Base-by-base conservation (phyloP, 306 rosid species). In the Casuarina glauca region DNA sequence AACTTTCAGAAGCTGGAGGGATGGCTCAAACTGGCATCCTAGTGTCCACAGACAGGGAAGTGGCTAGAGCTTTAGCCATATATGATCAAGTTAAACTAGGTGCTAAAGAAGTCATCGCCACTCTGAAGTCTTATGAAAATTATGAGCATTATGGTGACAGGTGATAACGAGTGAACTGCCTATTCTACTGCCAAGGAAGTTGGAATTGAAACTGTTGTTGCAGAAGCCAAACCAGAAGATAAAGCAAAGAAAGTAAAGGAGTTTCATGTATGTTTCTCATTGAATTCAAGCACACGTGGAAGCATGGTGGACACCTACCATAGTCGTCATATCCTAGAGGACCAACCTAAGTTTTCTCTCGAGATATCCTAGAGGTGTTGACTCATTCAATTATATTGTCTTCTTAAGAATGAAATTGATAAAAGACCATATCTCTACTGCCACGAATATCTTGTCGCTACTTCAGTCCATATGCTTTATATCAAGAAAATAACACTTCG, bases 91-190 rank as follows among this genome's bases (percentile, higher is more conserved):
- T 93, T 82, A 93, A 93, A 83, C 93, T 92, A 11, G 76, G 87
- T 74, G 89, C 94, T 43, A 55, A 44, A 81, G 87, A 93, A 83
- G 87, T 91, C 20, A 74, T 93, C 64, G 85, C 98, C 41, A 89
- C 91, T 76, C 93, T 93, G 2, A 93, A 82, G 69, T 84, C 93
- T 26, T 48, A 93, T 93, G 98, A 83, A 88, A 54, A 84, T 93
- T 32, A 78, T 61, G 78, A 88, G 93, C 86, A 86, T 93, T 46
- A 84, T 93, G 91, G 90, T 91, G 64, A 93, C 98, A 3, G 98
- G 98, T 69, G 97, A 93, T 83, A 93, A 91, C 6, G 88, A 91
- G 97, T 94, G 98, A 6, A 93, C 98, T 39, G 98, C 97, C 62
- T 85, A 93, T 53, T 88, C 97, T 69, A 89, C 89, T 63, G 97